Evolutionary conservation across 202 grass and related monocot species (phyloP), one percentile per base, ranked within the genome.

Genomic region (Carex sylvatica): DNA sequence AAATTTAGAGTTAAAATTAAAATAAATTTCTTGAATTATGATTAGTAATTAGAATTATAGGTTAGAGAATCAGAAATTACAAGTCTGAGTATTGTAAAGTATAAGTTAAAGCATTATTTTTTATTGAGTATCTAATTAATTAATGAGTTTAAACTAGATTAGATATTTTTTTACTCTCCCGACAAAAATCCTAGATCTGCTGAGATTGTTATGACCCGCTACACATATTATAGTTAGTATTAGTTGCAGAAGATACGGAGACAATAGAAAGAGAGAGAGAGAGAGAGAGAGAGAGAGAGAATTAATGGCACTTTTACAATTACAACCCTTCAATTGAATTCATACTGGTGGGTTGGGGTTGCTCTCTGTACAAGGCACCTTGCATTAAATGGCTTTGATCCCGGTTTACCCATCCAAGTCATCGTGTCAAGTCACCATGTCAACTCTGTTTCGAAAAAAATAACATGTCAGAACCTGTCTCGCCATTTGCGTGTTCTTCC

Each of bases 381-480:
- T 69, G 80, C 80, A 82, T 69, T 82, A 54, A 82, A 82, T 82
- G 36, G 14, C 12, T 82, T 58, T 82, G 80, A 69, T 49, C 38
- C 10, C n/a, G 22, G 12, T 55, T 54, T 40, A 47, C 0, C 3
- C 55, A 52, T 65, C 79, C 79, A 55, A 62, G 63, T 82, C 79
- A 82, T 35, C 44, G 14, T 68, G 22, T 68, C 61, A 66, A 52
- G 79, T 82, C 46, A 49, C 46, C 11, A 49, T 13, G 46, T 49
- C 46, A 49, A 49, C 11, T 49, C 46, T 49, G 11, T 49, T 49
- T 49, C 10, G 11, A 13, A 49, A 49, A 49, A 49, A 49, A 49
- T 12, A 49, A 49, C 46, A 49, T 49, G 79, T 82, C 79, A 82
- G 79, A 66, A 82, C 40, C 26, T 68, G 79, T 82, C 61, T 82